Evolutionary conservation across 2,329 filamentous ascomycete species (phyloP), one percentile per base, ranked within the genome.

Genomic region (Fusarium denticulatum): DNA sequence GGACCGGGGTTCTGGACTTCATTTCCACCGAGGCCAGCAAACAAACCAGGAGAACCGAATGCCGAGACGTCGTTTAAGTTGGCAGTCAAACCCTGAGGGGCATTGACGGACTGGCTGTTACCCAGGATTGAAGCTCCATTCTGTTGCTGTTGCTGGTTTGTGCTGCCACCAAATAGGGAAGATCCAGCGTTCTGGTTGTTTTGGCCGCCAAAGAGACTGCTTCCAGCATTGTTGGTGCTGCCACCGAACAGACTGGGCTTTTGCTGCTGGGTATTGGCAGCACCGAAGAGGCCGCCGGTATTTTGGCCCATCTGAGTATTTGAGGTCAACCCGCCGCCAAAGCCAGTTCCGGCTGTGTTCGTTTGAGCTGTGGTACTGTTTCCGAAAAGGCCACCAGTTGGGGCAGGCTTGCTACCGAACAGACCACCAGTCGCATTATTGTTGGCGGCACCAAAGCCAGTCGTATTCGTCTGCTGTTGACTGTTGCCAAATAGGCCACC

Each of bases 1-100:
- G 97, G 96, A 5, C 96, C 96, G 7, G 95, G 93, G 77, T 95
- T 95, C 81, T 82, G 88, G 60, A 86, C 84, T 84, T 83, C 93
- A 83, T 79, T 91, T 80, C 80, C 87, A 75, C 87, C 87, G 22
- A 98, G 85, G 60, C 91, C 92, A 37, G 91, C 90, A 82, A 98
- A 98, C 26, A 99, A 88, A 3, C 94, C 94, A 50, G 94, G 90
- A 60, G 94, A 95, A 45, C 96, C 96, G 79, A 97, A 99, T 0
- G 97, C 96, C 59, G 93, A 94, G n/a, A 91, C 87, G 73, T 96
- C 94, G 67, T 91, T 91, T 63, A 97, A 89, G 69, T 94, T 96
- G 10, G 95, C 92, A 39, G 93, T 94, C 66, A 97, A 85, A 24
- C 88, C 84, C 78, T 93, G 90, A 22, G 88, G 88, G n/a, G 89